These are phyloP conservation scores for Leccinum variicolor DNA, from an alignment of 768 basidiomycete genomes.

Conservation along the genomic window DNA sequence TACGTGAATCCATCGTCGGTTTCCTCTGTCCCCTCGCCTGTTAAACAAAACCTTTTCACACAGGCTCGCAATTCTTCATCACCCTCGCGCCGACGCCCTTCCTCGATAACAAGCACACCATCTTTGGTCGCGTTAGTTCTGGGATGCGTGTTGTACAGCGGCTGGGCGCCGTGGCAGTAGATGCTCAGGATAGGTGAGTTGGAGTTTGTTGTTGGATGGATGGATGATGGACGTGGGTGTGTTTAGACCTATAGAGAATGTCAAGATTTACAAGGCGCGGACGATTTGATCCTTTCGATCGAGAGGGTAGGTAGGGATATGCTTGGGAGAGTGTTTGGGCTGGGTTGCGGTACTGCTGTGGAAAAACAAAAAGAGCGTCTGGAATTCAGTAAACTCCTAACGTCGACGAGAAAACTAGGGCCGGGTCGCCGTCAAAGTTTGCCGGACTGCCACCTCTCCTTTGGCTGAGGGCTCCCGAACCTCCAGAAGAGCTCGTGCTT, in stretches of 20 bases:
- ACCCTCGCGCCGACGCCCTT: constrained; percentile 80
- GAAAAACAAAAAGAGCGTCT: too few species aligned
- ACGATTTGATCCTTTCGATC: constrained; percentile 4
- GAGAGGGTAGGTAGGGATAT: too few species aligned
- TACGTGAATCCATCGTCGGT: constrained; percentile 7
- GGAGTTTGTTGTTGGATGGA: neutral
- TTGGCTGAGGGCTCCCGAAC: too few species aligned
- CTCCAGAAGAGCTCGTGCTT: constrained; percentile 47
- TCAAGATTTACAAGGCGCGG: constrained; percentile 84
- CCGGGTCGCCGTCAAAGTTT: too few species aligned
- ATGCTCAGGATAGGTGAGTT: constrained; percentile 80
- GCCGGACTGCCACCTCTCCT: too few species aligned
- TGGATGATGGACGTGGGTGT: neutral
- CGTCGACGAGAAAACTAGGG: too few species aligned
- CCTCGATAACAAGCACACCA: constrained; percentile 82
- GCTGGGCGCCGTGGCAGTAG: constrained; percentile 85
- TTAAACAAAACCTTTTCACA: too few species aligned
- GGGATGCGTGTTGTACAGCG: constrained; percentile 94
- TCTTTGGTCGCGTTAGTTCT: constrained; percentile 84
- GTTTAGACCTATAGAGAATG: constrained; percentile 62
- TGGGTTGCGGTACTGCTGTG: too few species aligned
- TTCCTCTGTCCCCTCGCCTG: neutral
- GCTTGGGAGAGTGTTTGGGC: too few species aligned
- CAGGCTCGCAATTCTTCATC: constrained; percentile 95
- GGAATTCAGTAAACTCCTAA: too few species aligned